Evolutionary conservation across 2,329 filamentous ascomycete species (phyloP), one percentile per base, ranked within the genome.

Genomic region (Trichothecium sympodiale): DNA sequence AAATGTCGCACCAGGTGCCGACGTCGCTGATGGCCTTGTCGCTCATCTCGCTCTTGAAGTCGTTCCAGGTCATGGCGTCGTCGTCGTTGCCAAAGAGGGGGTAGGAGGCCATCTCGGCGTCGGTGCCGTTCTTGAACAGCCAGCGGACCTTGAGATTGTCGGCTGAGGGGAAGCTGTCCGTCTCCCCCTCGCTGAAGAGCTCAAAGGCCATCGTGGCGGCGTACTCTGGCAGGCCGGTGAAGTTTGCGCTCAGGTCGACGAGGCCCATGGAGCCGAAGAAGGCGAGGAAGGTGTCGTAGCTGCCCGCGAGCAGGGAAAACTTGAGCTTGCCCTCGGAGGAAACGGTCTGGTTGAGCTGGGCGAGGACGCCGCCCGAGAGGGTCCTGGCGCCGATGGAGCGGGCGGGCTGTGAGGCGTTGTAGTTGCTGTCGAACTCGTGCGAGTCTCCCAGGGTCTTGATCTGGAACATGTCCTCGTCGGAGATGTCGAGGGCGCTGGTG

Each of bases 161-260:
- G 2, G 50, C 35, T 1, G 40, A 41, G 0, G 55, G 55, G 41
- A 57, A 57, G 4, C 31, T 28, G 2, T 48, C 40, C 0, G 34
- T 33, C 31, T 47, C 31, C 23, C 43, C 38, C 17, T 49, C 42
- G 28, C 42, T 53, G 38, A 51, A 51, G n/a, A 57, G 48, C 47
- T 58, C 55, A 31, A 58, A 58, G 1, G 47, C 43, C 49, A 58
- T 53, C 33, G 55, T 57, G n/a, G 54, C 51, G 1, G 55, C 55
- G 17, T 58, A 58, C 2, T 54, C 52, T 5, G 55, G 54, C 16
- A 58, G 45, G 12, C 55, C 55, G 32, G 46, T 41, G 35, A 58
- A 57, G 39, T 55, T 38, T 3, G 40, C 36, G 8, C 50, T 54
- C 3, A 50, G 41, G 2, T 47, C 37, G 3, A 48, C 38, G 25